Base-by-base conservation (phyloP, 176 grass and related monocot genomes). In the Aegilops bicornis region DNA sequence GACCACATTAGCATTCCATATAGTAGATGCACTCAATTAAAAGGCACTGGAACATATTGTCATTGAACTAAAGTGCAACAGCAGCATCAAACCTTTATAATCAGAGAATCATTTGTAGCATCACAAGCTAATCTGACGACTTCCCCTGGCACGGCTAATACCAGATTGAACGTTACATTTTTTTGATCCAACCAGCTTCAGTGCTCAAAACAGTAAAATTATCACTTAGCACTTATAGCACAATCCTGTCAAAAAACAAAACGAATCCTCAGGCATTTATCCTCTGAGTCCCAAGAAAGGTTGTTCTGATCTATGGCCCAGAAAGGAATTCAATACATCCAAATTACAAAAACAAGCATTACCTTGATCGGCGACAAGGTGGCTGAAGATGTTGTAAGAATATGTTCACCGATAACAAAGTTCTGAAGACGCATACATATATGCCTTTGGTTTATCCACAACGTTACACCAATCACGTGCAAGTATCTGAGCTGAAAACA, bases 401-500 rank as follows among this genome's bases (percentile, higher is more conserved):
- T 94, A 91, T 96, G 92, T 76, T 98, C 90, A 8, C 94, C 97
- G 36, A 99, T 89, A 78, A 99, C 94, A 92, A 99, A 96, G 76
- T 99, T 96, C 77, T 96, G 94, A 86, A 87, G 97, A 43, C 92
- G 90, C 97, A 98, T 76, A 99, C 90, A 86, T 96, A 86, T 96
- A 99, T 81, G 93, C 97, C 42, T 76, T 85, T 73, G 92, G 66
- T 88, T 94, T 93, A 94, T 96, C 90, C 75, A 98, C 96, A 73
- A 95, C 96, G 67, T 98, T 94, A 76, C 93, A 95, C 90, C 93
- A 98, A 73, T 98, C 90, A 85, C 96, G 90, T 66, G 90, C 84
- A 54, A 90, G 90, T 89, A 95, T 92, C 58, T 94, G 91, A 87
- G 91, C 96, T 98, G 88, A 79, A 89, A 58, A 22, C 54, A 58